Evolutionary conservation across 106 monocot genomes (phyloP).

Genomic region (Platanthera zijinensis): DNA sequence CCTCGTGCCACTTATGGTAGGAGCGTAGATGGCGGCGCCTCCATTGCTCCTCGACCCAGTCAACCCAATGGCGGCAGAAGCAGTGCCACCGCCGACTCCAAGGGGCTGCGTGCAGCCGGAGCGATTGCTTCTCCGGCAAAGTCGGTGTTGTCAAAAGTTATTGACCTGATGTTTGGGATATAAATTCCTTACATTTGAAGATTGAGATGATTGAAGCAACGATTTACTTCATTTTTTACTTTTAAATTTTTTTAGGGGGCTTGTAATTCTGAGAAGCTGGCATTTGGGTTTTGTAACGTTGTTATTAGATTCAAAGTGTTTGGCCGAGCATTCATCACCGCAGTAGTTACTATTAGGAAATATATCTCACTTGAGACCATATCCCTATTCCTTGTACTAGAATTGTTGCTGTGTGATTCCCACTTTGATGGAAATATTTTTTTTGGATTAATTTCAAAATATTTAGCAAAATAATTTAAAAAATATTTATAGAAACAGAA

Average conservation of each 20-base stretch:
- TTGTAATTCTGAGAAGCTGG: not conserved
- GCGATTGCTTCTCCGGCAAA: conserved; percentile 85
- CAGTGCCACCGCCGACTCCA: conserved; percentile 6
- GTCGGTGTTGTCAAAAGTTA: conserved; percentile 71
- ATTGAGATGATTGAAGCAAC: not conserved
- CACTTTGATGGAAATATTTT: no score
- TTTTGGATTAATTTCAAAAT: no score
- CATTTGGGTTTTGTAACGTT: not conserved
- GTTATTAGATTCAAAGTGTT: not conserved
- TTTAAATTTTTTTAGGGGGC: not conserved
- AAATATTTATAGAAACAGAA: no score
- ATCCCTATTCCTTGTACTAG: no score
- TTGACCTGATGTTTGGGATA: conserved; percentile 93
- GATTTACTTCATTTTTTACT: not conserved
- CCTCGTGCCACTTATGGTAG: conserved; percentile 16
- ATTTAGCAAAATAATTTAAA: no score
- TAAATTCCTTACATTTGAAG: not conserved
- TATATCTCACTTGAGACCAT: not conserved
- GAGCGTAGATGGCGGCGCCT: conserved; percentile 5
- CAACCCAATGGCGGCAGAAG: conserved; percentile 14
- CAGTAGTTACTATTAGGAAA: not conserved
- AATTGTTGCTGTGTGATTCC: no score
- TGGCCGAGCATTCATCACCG: not conserved
- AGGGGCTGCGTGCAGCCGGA: conserved; percentile 25
- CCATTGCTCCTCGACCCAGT: conserved; percentile 10